A percentile compares a stretch with the other conserved stretches of the same genome.
Conservation (phyloP, 75 land plant genomes). For the Pinus taeda region DNA sequence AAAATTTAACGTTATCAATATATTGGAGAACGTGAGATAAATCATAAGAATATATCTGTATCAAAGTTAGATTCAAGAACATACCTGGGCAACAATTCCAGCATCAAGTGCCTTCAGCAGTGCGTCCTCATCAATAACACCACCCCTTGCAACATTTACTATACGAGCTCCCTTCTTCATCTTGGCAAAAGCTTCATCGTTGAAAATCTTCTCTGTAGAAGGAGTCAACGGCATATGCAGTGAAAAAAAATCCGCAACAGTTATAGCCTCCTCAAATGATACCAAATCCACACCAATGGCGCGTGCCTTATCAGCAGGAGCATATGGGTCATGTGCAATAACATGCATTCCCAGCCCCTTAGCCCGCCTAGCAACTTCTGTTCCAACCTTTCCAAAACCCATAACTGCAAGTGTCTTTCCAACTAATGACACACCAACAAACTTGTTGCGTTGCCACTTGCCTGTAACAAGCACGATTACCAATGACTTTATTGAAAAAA, state of each 20-base stretch:
- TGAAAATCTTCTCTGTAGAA: constrained; percentile 56
- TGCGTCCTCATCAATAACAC: constrained; percentile 74
- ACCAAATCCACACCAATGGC: constrained; percentile 68
- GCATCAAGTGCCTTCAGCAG: constrained; percentile 55
- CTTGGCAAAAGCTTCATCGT: constrained; percentile 50
- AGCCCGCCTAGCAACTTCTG: constrained; percentile 70
- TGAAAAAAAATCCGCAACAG: constrained; percentile 61
- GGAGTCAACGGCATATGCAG: constrained; percentile 71
- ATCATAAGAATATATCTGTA: background rate
- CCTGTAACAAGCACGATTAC: constrained; percentile 24
- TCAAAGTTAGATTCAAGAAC: background rate
- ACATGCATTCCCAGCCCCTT: constrained; percentile 72
- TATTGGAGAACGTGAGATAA: background rate
- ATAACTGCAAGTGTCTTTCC: constrained; percentile 61
- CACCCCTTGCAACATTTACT: constrained; percentile 69
- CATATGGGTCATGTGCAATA: constrained; percentile 71
- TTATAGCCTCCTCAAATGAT: constrained; percentile 60
- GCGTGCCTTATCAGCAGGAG: constrained; percentile 60
- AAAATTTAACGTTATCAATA: background rate
- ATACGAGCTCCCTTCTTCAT: constrained; percentile 69
- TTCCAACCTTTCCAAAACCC: constrained; percentile 79
- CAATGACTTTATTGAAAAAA: background rate
- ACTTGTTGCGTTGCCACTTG: constrained; percentile 65
- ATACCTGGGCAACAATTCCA: constrained; percentile 75
- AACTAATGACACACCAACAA: constrained; percentile 61